Evolutionary conservation across 306 rosid species (phyloP), one percentile per base, ranked within the genome.

Genomic region (Gastrolobium bilobum): DNA sequence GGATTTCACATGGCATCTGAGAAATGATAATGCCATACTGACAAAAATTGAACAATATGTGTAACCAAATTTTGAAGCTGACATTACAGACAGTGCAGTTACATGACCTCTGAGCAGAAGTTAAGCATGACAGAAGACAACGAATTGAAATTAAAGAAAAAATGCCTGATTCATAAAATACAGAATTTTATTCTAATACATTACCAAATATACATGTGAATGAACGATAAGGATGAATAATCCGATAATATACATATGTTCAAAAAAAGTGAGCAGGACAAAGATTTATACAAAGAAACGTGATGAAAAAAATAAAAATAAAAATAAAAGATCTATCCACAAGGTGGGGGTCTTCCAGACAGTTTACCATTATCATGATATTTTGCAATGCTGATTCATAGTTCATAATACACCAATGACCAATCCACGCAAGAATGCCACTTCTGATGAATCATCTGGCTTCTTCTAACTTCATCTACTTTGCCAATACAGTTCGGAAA

Each of bases 181-280:
- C 37, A 64, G 11, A 39, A 47, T 65, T 73, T 7, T 31, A 51
- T 50, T 33, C n/a, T 33, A 13, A 14, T 11, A 37, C 33, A 51
- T 58, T 6, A 62, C 40, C 66, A 75, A 75, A 11, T 68, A 63
- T 44, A 53, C 79, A 82, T 7, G 50, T 51, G 46, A 42, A 56
- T 3, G 38, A 53, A 73, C 47, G 47, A 8, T 39, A 66, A 2
- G 69, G 79, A 54, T 15, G 79, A 53, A 53, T 5, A 9, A 67
- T 51, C 6, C 54, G 38, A 73, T 10, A 71, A 72, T 71, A 35
- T 77, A 72, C 80, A 84, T 50, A 26, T 47, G 57, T 14, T 66
- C 64, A 65, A 51, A 81, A 20, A 47, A 70, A 26, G 34, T 26
- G 67, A 11, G 26, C 37, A 20, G 20, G 11, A 10, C 30, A 63